These are phyloP conservation scores for Apiospora koreana DNA, from an alignment of 2,329 filamentous ascomycete species.

Conservation along the genomic window DNA sequence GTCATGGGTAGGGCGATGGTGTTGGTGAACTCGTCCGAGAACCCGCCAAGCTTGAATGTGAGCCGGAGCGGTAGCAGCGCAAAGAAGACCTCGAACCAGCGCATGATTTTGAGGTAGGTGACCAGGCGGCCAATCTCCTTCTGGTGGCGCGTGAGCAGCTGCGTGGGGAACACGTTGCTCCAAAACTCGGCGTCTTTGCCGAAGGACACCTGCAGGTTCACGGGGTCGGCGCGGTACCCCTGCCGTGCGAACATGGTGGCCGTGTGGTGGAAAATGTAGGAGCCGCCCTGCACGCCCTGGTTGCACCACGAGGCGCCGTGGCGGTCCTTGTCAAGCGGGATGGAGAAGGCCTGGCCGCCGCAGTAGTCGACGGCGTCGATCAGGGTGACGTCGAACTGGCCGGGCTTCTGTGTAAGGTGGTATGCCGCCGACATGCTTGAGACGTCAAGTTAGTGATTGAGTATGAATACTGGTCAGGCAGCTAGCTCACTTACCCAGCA, in stretches of 20 bases:
- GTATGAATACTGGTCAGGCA: neutral
- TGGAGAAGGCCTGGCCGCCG: conserved; percentile 64
- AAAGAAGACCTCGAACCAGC: conserved; percentile 55
- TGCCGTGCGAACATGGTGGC: conserved; percentile 60
- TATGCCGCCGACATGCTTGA: conserved; percentile 57
- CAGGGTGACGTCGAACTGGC: conserved; percentile 58
- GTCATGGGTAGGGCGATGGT: conserved; percentile 36
- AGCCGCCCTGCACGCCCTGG: conserved; percentile 61
- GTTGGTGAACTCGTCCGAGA: conserved; percentile 35
- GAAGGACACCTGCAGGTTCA: conserved; percentile 57
- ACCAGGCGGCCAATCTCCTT: conserved; percentile 50
- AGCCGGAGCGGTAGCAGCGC: conserved; percentile 46
- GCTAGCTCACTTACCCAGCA: conserved; percentile 32
- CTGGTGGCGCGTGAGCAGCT: conserved; percentile 50
- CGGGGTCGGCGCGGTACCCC: conserved; percentile 54
- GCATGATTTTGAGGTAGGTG: conserved; percentile 50
- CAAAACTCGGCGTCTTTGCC: conserved; percentile 58
- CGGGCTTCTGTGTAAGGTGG: conserved; percentile 58
- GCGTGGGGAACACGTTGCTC: conserved; percentile 57
- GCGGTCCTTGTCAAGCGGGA: conserved; percentile 57
- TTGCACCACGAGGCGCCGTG: conserved; percentile 65
- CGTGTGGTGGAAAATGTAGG: conserved; percentile 61
- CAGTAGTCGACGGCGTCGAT: conserved; percentile 59
- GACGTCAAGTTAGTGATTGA: neutral
- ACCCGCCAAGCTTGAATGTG: conserved; percentile 31